These are phyloP conservation scores for Amborella trichopoda DNA, from an alignment of 164 flowering plant genomes.

Conservation along the genomic window DNA sequence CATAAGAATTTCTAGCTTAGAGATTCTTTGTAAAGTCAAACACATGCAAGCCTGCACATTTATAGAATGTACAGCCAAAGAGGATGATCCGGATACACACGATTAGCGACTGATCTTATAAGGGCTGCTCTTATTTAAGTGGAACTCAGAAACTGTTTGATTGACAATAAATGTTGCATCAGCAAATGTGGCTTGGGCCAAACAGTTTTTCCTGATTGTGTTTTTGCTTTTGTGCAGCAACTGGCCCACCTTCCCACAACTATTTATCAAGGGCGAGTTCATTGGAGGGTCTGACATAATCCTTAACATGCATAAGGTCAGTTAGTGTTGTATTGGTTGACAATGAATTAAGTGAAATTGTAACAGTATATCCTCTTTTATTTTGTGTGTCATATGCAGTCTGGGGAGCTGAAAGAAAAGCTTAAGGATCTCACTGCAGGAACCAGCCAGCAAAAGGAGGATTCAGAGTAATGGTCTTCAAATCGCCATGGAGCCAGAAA, in stretches of 20 bases:
- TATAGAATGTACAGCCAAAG: too few relatives aligned
- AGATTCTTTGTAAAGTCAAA: too few relatives aligned
- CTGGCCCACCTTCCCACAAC: constrained; percentile 96
- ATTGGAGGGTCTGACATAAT: constrained; percentile 89
- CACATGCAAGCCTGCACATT: too few relatives aligned
- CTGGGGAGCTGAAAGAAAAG: constrained; percentile 65
- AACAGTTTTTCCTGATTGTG: too few relatives aligned
- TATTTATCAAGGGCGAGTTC: constrained; percentile 92
- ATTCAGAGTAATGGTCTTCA: background rate
- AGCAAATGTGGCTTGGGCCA: too few relatives aligned
- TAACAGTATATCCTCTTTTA: background rate
- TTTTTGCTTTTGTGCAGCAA: constrained; percentile 29
- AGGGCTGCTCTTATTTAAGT: too few relatives aligned
- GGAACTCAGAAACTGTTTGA: too few relatives aligned
- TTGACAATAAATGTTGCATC: too few relatives aligned
- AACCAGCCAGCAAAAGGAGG: constrained; percentile 16
- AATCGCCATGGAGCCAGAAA: too few relatives aligned
- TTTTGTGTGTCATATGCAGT: constrained; percentile 18
- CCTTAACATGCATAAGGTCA: constrained; percentile 70
- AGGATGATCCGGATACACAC: too few relatives aligned
- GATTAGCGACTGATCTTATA: too few relatives aligned
- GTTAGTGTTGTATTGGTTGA: background rate
- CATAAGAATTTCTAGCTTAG: too few relatives aligned
- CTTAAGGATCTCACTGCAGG: constrained; percentile 27
- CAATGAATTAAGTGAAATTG: background rate